These are phyloP conservation scores for Xylaria sp. DNA, from an alignment of 2,329 filamentous ascomycete species.

Conservation along the genomic window DNA sequence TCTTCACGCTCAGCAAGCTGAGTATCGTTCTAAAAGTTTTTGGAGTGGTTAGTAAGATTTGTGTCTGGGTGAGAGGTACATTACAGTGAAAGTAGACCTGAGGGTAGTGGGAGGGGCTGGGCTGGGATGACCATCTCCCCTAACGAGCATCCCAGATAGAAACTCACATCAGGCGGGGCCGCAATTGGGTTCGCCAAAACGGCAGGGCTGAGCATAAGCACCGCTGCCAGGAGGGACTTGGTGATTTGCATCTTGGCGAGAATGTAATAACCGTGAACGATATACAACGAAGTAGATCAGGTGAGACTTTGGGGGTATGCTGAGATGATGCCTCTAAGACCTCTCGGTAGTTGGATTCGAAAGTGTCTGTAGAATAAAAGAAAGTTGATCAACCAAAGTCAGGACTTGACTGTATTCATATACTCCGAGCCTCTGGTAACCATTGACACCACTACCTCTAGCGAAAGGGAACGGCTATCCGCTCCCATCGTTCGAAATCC, in stretches of 20 bases:
- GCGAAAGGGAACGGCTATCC: too few relatives aligned
- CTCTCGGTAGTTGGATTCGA: not conserved
- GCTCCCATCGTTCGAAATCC: too few relatives aligned
- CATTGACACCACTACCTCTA: not conserved
- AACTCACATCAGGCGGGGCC: conserved; percentile 24
- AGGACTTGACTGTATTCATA: conserved; percentile 22
- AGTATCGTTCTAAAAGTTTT: conserved; percentile 5
- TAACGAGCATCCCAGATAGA: too few relatives aligned
- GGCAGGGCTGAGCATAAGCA: conserved; percentile 39
- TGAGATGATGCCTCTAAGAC: conserved; percentile 11
- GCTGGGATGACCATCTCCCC: not conserved
- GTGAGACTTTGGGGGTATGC: not conserved
- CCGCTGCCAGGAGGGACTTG: conserved; percentile 42
- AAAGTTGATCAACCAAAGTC: not conserved
- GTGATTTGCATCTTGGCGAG: conserved; percentile 40
- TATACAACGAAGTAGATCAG: not conserved
- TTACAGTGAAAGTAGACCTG: too few relatives aligned
- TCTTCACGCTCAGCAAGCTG: conserved; percentile 20
- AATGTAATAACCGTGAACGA: not conserved
- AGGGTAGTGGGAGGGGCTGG: not conserved
- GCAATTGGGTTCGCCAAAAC: conserved; percentile 40
- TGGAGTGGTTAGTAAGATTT: conserved; percentile 4
- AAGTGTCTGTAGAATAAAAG: conserved; percentile 14
- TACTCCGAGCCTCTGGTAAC: not conserved
- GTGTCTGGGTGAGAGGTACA: too few relatives aligned